phyloP scores from a whole-genome alignment of 1,284 basidiomycete genomes.

The Apiotrichum domesticum region DNA sequence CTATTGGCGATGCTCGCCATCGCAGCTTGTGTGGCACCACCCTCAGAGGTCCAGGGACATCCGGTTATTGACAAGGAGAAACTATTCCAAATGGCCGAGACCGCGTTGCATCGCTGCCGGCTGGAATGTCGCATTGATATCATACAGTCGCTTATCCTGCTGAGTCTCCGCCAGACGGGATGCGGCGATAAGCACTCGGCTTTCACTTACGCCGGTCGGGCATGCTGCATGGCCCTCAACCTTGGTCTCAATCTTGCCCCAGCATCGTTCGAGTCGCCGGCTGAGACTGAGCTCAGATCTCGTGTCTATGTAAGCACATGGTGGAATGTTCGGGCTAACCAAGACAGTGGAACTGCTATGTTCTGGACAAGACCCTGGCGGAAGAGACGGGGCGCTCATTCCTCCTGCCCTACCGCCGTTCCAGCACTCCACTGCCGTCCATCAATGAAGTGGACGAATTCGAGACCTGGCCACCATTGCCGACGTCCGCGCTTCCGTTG shows the following conservation, averaged over 20 bases:
- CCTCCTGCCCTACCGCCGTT: slow-evolving; percentile 42
- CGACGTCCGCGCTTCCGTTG: slow-evolving; percentile 20
- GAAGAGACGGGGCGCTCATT: slow-evolving; percentile 49
- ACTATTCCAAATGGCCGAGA: slow-evolving; percentile 46
- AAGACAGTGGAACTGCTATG: slow-evolving; percentile 45
- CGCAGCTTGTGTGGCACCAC: slow-evolving; percentile 33
- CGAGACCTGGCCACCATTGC: slow-evolving; percentile 43
- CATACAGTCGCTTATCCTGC: slow-evolving; percentile 44
- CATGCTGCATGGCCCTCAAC: slow-evolving; percentile 46
- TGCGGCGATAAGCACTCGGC: slow-evolving; percentile 47
- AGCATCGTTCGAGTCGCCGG: slow-evolving; percentile 25
- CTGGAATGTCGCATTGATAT: slow-evolving; percentile 32
- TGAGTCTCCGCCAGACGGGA: slow-evolving; percentile 48
- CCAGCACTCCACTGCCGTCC: slow-evolving; percentile 44
- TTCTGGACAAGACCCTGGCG: slow-evolving; percentile 46
- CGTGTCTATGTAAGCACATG: slow-evolving; percentile 31
- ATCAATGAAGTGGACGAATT: slow-evolving; percentile 46
- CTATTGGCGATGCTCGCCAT: slow-evolving; percentile 40
- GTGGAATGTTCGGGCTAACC: neutral
- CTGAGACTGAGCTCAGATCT: slow-evolving; percentile 15
- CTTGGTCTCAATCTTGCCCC: slow-evolving; percentile 45
- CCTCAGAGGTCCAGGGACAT: neutral
- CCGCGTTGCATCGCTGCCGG: slow-evolving; percentile 24
- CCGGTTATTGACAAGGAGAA: slow-evolving; percentile 51
- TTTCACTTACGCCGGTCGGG: slow-evolving; percentile 44